Base-by-base conservation (phyloP, 306 rosid species). In the Calophaca sinica region DNA sequence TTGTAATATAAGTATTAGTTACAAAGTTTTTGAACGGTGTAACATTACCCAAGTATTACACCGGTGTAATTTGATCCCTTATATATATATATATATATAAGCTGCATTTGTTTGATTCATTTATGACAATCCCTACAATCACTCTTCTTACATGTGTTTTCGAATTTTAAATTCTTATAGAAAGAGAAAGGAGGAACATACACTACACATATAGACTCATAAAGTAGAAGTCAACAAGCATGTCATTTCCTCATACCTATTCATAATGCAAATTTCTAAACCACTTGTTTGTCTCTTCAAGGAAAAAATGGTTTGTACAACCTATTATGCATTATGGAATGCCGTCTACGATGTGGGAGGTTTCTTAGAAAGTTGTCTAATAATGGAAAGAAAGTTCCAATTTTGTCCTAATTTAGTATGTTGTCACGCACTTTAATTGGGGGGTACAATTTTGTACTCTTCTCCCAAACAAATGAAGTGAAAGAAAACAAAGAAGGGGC, bases 141-240 rank as follows among this genome's bases (percentile, higher is more conserved):
- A 41, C 6, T 44, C 29, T 42, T 52, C 7, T 29, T 38, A 3
- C 20, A 63, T 28, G 26, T 41, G 65, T 3, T 51, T 76, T 76
- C 54, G 80, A 76, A 41, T 20, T 76, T 76, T 41, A 78, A 78
- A 70, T 9, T 52, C 12, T 10, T 5, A 9, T 5, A 7, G 4
- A 46, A 3, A 62, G 64, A 5, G 8, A 58, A 1, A 78, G 11
- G 45, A 70, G 42, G 28, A 31, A 39, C 6, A 68, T 35, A 20
- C 3, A 74, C 1, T 20, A 0, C 26, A 20, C 26, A 20, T 20
- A 20, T 20, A 20, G 26, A 20, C 26, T 1, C 26, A 33, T 32
- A 32, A 8, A 46, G 42, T 44, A 55, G 46, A 66, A 74, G 38
- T 28, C 55, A 63, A 51, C 13, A 62, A 4, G 38, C 38, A 35